phyloP scores from a whole-genome alignment of 1,284 basidiomycete species.

The Marasmius oreades region DNA sequence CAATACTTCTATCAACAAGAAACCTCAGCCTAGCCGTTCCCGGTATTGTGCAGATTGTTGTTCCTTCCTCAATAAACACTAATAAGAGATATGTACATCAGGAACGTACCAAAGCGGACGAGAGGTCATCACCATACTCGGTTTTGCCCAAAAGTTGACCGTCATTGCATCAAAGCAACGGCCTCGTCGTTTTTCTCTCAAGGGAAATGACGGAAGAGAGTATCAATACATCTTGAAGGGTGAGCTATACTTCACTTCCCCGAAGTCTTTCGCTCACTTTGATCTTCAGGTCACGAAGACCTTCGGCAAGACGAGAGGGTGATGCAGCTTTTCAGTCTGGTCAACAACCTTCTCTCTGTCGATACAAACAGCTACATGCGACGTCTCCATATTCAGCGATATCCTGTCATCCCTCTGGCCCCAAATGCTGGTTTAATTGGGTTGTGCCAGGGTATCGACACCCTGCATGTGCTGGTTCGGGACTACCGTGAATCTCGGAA shows the following conservation, averaged over 20 bases:
- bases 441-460: constrained; percentile 97
- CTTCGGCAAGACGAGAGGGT: constrained; percentile 98
- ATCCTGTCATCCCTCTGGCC: constrained; percentile 92
- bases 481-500: constrained; percentile 94
- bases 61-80: background rate
- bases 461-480: constrained; percentile 96
- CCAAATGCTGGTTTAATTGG: constrained; percentile 95
- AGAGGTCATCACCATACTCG: constrained; percentile 79
- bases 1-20: constrained; percentile 84
- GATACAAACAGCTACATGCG: constrained; percentile 97
- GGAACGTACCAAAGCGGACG: constrained; percentile 94
- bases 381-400: constrained; percentile 92
- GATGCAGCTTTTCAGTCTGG: constrained; percentile 98
- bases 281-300: constrained; percentile 86
- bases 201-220: constrained; percentile 90
- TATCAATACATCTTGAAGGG: constrained; percentile 96
- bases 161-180: constrained; percentile 99
- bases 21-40: constrained; percentile 95
- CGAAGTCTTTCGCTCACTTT: constrained; percentile 2
- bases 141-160: constrained; percentile 83
- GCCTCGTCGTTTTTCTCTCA: constrained; percentile 85
- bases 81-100: constrained; percentile 24
- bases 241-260: constrained; percentile 18
- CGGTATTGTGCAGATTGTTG: constrained; percentile 42
- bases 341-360: constrained; percentile 91